Conservation (phyloP, 2,329 filamentous ascomycete species). For the Monosporascus sp. region DNA sequence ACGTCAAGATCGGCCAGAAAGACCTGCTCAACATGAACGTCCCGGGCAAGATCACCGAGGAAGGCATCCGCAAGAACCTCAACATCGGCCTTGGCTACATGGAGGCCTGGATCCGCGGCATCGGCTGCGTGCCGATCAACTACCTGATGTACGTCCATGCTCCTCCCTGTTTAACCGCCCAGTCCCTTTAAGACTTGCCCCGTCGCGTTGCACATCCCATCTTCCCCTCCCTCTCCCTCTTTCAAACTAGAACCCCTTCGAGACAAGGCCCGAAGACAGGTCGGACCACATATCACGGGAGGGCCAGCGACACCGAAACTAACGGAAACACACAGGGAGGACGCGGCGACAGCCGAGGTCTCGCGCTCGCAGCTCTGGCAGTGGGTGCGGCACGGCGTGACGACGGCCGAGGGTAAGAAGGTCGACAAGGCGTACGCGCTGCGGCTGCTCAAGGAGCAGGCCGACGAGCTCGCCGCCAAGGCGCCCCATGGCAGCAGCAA, state of each 20-base stretch:
- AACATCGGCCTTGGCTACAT: conserved; percentile 97
- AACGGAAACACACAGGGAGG: conserved; percentile 53
- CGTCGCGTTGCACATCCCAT: neutral
- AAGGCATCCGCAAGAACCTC: conserved; percentile 94
- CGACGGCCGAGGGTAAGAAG: conserved; percentile 81
- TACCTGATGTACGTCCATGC: conserved; percentile 67
- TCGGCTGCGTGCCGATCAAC: conserved; percentile 97
- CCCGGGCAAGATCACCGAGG: conserved; percentile 85
- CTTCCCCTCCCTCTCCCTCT: neutral
- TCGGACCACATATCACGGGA: too few species aligned
- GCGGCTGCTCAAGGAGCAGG: conserved; percentile 79
- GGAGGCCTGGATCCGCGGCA: conserved; percentile 94
- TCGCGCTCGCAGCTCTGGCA: conserved; percentile 95
- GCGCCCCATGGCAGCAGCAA: conserved; percentile 88
- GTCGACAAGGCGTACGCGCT: conserved; percentile 91
- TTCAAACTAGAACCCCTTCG: neutral
- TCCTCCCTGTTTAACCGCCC: neutral
- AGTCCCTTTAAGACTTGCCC: neutral
- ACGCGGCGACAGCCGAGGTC: conserved; percentile 94
- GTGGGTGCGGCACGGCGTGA: conserved; percentile 72
- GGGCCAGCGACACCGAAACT: neutral
- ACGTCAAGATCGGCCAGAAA: conserved; percentile 78
- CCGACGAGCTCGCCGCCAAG: conserved; percentile 67
- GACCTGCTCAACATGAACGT: conserved; percentile 98
- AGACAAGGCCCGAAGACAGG: neutral